Evolutionary conservation across 164 flowering plant genomes (phyloP).

Genomic region (Annona cherimola): DNA sequence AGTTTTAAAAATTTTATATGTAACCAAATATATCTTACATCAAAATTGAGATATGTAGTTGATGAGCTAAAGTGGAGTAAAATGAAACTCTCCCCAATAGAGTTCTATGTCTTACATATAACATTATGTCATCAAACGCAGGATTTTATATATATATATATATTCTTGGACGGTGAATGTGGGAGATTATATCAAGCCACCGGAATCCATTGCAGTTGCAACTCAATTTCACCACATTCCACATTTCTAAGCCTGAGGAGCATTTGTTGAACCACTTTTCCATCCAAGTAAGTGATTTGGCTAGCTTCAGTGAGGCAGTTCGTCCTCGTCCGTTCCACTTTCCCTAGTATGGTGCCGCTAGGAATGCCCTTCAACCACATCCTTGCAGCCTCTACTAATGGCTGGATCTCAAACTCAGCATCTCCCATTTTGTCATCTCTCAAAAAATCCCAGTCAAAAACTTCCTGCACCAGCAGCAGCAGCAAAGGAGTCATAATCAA

Average conservation of each 20-base stretch:
- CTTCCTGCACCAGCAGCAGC: slow-evolving; percentile 34
- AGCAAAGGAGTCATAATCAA: neutral
- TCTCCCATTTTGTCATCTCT: slow-evolving; percentile 80
- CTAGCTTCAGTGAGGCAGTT: slow-evolving; percentile 75
- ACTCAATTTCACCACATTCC: slow-evolving; percentile 70
- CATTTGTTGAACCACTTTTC: slow-evolving; percentile 53
- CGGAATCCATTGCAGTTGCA: slow-evolving; percentile 59
- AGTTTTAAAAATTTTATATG: too few species aligned
- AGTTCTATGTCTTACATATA: too few species aligned
- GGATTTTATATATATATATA: too few species aligned
- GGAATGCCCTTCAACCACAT: slow-evolving; percentile 33
- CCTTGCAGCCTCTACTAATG: slow-evolving; percentile 43
- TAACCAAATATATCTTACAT: too few species aligned
- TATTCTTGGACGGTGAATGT: too few species aligned
- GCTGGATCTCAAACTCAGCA: slow-evolving; percentile 56
- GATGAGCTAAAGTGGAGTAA: too few species aligned
- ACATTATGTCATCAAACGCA: too few species aligned
- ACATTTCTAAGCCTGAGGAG: slow-evolving; percentile 57
- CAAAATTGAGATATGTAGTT: too few species aligned
- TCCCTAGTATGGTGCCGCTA: slow-evolving; percentile 44
- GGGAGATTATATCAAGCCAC: too few species aligned
- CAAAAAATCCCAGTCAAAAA: slow-evolving; percentile 63
- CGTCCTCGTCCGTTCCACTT: slow-evolving; percentile 34
- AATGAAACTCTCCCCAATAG: too few species aligned
- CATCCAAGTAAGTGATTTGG: slow-evolving; percentile 35